Conservation (phyloP, 2,329 filamentous ascomycete genomes). For the Ceratocystiopsis brevicomis region DNA sequence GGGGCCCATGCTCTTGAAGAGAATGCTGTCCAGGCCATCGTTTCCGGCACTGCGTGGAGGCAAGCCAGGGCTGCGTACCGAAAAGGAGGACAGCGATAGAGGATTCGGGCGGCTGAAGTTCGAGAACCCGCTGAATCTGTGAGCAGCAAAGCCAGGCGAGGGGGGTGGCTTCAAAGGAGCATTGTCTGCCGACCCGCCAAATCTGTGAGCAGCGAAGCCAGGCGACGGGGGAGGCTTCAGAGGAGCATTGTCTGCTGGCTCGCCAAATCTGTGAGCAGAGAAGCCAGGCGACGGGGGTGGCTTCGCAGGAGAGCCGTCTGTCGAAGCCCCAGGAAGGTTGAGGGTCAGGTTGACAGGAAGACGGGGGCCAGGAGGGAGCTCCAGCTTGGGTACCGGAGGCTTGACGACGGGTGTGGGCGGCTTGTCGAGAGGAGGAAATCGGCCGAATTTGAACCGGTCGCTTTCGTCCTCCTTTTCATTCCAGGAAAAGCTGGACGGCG, state of each 20-base stretch:
- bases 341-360: too few species aligned
- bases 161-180: constrained; percentile 19
- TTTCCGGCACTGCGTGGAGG: constrained; percentile 3
- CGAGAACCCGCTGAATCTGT: constrained; percentile 22
- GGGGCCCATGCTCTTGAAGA: constrained; percentile 4
- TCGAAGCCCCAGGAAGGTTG: too few species aligned
- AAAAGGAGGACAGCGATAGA: constrained; percentile 6
- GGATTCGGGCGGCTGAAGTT: constrained; percentile 3
- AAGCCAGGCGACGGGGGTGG: constrained; percentile 29
- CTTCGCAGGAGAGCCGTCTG: constrained; percentile 10
- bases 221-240: constrained; percentile 25
- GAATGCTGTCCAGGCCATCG: constrained; percentile 5
- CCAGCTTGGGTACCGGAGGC: neutral
- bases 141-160: constrained; percentile 25
- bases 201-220: constrained; percentile 23
- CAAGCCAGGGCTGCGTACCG: constrained; percentile 10
- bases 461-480: constrained; percentile 27
- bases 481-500: constrained; percentile 45
- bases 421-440: constrained; percentile 16
- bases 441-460: constrained; percentile 20
- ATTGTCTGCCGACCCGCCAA: constrained; percentile 13
- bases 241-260: constrained; percentile 6
- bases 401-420: neutral
- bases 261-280: constrained; percentile 21
- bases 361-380: too few species aligned